Percentiles rank a stretch among this genome's conserved stretches.
Evolutionary conservation across 129 eudicot genomes (phyloP).

Genomic region (Flaveria brownii): DNA sequence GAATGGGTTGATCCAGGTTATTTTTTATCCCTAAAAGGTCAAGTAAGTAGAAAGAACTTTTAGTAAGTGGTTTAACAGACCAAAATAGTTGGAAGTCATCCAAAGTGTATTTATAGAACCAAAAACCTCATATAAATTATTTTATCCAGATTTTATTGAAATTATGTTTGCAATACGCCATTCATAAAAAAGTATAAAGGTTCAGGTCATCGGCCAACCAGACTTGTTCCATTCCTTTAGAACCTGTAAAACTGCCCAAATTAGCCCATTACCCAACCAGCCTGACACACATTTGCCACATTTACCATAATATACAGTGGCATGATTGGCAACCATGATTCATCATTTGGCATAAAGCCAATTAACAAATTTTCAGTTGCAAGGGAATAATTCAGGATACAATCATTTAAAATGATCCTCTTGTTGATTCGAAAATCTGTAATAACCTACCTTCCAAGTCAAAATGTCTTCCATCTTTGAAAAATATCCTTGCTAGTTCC

Average conservation of each 20-base stretch:
- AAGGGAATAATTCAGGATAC: background rate
- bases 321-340: background rate
- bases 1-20: background rate
- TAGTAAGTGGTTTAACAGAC: background rate
- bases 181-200: background rate
- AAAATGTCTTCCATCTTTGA: slow-evolving; percentile 77
- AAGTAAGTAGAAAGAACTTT: background rate
- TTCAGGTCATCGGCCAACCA: background rate
- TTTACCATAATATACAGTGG: background rate
- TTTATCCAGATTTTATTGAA: background rate
- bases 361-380: background rate
- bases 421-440: slow-evolving; percentile 7
- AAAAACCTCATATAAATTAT: background rate
- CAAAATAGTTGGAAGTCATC: background rate
- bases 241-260: background rate
- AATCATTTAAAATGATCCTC: background rate
- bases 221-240: background rate
- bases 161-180: background rate
- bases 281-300: slow-evolving; percentile 5
- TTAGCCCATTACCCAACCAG: background rate
- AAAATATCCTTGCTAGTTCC: slow-evolving; percentile 76
- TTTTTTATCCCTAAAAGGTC: background rate
- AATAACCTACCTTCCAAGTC: slow-evolving; percentile 74
- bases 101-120: background rate
- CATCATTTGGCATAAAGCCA: background rate